A percentile compares a stretch with the other conserved stretches of the same genome.
Conservation (phyloP, 345 rosid species). For the Brassica carinata region DNA sequence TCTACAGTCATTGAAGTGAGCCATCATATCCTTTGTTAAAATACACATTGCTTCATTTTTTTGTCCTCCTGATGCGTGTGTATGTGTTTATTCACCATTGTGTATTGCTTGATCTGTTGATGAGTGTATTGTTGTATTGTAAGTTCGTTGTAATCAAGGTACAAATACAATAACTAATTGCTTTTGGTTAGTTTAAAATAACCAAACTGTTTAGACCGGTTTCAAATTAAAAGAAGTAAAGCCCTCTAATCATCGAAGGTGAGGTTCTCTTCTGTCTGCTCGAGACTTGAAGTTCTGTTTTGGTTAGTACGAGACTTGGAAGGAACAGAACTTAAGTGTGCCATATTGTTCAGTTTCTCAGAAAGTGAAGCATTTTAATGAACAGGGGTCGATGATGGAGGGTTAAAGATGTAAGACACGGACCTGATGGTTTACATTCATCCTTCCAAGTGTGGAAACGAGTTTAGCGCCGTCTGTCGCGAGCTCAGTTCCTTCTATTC, state of each 20-base stretch:
- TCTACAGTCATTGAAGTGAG: constrained; percentile 57
- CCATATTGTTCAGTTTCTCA: neutral
- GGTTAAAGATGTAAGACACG: constrained; percentile 61
- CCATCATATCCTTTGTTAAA: neutral
- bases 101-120: constrained; percentile 27
- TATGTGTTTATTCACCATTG: neutral
- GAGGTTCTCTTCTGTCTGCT: too few species aligned
- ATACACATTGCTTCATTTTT: constrained; percentile 20
- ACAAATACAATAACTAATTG: neutral
- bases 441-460: constrained; percentile 60
- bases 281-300: too few species aligned
- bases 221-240: neutral
- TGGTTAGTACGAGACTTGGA: neutral
- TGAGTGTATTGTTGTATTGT: neutral
- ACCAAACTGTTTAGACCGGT: neutral
- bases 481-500: constrained; percentile 80
- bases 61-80: neutral
- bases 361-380: neutral
- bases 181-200: neutral
- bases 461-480: constrained; percentile 60
- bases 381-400: constrained; percentile 53
- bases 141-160: neutral
- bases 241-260: too few species aligned
- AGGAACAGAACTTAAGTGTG: neutral
- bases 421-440: constrained; percentile 60